Base-by-base conservation (phyloP, 495 filamentous ascomycete genomes). In the Aspergillus ellipticus region DNA sequence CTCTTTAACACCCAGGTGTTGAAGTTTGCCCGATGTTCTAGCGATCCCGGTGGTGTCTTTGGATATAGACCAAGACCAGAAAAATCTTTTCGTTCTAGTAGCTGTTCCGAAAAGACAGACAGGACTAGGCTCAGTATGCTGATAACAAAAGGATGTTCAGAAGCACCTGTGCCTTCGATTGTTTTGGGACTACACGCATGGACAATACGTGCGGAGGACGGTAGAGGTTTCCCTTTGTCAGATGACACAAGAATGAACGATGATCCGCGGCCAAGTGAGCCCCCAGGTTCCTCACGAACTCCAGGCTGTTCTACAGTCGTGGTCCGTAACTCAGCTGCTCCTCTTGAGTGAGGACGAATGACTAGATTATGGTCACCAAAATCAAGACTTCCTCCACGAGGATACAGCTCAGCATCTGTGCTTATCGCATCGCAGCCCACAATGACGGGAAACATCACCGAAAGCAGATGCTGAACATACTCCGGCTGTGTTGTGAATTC, bases 21-120 rank as follows among this genome's bases (percentile, higher is more conserved):
- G 63, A 97, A 96, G 66, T 89, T 93, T 5, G 92, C 91, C 58
- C 96, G 92, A 59, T 97, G 89, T 63, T 97, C 93, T 62, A 90
- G 81, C 64, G 93, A 96, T 2, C 93, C 91, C 4, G 94, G 88
- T 2, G 94, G 94, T 2, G 92, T 84, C 66, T 94, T 96, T n/a
- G 89, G 72, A 62, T 89, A 94, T 24, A 97, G 72, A 0, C 89
- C 89, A 50, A 98, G 87, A 2, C 95, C 93, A 2, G 88, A 78
- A 63, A 97, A 98, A 24, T 98, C 92, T 67, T 96, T 93, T 29
- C 89, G 84, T 31, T 80, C 78, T 39, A 96, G 76, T 0, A 97
- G 69, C 57, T 96, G 89, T 64, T 96, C 90, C 41, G 85, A 72
- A 63, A 96, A 96, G 1, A 96, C 84, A 13, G 76, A 80, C 45